Percentiles rank a stretch among this genome's conserved stretches.
Conservation (phyloP, 1,284 basidiomycete genomes). For the Phellopilus nigrolimitatus region DNA sequence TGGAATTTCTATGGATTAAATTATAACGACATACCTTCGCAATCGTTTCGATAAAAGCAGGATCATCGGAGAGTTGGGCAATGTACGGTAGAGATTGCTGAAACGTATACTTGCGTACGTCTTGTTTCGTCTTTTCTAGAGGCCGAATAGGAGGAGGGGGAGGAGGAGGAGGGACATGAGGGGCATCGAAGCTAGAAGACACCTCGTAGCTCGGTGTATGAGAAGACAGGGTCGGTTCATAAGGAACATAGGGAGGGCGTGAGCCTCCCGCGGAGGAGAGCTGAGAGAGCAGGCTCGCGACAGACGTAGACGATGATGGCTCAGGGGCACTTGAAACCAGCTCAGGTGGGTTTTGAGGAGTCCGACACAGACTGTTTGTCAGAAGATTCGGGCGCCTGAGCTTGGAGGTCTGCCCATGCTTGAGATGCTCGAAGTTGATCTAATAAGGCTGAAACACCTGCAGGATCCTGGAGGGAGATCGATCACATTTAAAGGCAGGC, state of each 20-base stretch:
- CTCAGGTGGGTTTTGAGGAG: not conserved
- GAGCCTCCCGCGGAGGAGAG: conserved; percentile 35
- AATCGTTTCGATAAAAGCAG: conserved; percentile 42
- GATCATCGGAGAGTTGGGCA: conserved; percentile 48
- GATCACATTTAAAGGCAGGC: conserved; percentile 10
- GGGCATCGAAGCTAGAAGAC: conserved; percentile 6
- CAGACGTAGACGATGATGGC: conserved; percentile 31
- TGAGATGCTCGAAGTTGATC: conserved; percentile 58
- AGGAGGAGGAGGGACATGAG: not conserved
- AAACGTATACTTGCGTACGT: conserved; percentile 49
- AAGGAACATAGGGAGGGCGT: conserved; percentile 11
- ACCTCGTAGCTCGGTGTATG: too few relatives aligned
- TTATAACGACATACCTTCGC: conserved; percentile 38
- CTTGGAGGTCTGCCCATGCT: conserved; percentile 50
- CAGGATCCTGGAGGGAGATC: conserved; percentile 44
- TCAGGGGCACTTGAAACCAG: conserved; percentile 1
- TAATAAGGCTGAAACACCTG: conserved; percentile 58
- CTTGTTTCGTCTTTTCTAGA: conserved; percentile 26
- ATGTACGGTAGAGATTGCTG: conserved; percentile 59
- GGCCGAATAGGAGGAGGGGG: not conserved
- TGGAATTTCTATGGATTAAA: not conserved
- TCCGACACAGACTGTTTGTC: not conserved
- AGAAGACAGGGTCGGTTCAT: conserved; percentile 12
- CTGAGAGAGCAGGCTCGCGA: conserved; percentile 66
- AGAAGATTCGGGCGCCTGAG: conserved; percentile 8